Evolutionary conservation across 208 protist genomes (phyloP).

Genomic region (Acanthamoeba culbertsoni): DNA sequence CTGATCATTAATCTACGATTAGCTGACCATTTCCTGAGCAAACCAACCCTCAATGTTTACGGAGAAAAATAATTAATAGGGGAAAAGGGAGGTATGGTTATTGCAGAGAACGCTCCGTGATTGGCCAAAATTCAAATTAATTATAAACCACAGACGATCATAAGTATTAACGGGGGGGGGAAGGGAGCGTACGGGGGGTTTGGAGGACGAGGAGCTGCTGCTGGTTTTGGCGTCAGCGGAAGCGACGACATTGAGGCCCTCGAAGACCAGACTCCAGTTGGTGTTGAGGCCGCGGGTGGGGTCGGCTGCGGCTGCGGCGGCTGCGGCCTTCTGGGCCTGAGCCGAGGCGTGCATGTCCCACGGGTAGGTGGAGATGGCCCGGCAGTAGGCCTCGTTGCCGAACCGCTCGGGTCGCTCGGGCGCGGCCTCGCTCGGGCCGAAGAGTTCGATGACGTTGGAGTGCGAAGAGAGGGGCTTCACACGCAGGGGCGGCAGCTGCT

Average conservation of each 20-base stretch:
- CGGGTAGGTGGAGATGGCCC: constrained; percentile 25
- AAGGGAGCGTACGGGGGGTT: background rate
- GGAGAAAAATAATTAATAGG: too few species aligned
- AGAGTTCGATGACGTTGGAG: constrained; percentile 11
- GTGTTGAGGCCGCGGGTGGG: background rate
- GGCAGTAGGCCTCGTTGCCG: background rate
- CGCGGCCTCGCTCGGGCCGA: background rate
- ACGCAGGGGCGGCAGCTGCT: constrained; percentile 31
- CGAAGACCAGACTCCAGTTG: background rate
- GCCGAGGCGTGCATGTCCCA: constrained; percentile 1
- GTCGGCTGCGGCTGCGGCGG: background rate
- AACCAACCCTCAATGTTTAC: too few species aligned
- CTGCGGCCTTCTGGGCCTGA: background rate
- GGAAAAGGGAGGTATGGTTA: too few species aligned
- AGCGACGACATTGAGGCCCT: background rate
- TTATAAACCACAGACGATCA: background rate
- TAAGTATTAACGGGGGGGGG: background rate
- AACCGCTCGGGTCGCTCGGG: background rate
- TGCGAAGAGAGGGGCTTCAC: constrained; percentile 31
- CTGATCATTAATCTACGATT: background rate
- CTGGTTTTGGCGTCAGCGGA: background rate
- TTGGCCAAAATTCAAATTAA: background rate
- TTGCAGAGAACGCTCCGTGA: too few species aligned
- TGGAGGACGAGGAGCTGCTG: background rate
- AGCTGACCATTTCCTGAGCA: too few species aligned